phyloP scores from a whole-genome alignment of 352 stramenopile species.

The Phytophthora podocarpi region DNA sequence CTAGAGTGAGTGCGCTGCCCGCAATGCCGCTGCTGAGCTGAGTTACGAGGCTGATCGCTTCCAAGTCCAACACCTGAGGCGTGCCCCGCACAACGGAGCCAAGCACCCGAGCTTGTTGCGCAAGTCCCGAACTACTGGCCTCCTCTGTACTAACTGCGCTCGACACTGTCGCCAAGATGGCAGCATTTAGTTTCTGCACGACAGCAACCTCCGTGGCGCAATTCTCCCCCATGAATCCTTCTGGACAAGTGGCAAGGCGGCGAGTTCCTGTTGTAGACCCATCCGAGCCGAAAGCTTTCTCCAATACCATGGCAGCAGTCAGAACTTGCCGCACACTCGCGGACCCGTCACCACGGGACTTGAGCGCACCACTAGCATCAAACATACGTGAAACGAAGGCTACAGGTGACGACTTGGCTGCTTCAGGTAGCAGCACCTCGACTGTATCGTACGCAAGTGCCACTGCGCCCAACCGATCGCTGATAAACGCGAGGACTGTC shows the following conservation, averaged over 20 bases:
- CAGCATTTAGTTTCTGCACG: constrained; percentile 44
- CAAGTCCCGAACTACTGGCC: constrained; percentile 48
- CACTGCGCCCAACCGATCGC: constrained; percentile 44
- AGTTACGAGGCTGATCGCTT: constrained; percentile 42
- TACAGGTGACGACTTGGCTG: constrained; percentile 40
- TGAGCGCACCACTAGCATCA: constrained; percentile 3
- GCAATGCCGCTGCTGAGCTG: constrained; percentile 48
- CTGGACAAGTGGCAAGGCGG: constrained; percentile 23
- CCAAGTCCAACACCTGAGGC: constrained; percentile 36
- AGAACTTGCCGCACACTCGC: constrained; percentile 44
- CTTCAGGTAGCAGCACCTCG: constrained; percentile 42
- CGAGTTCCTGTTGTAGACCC: constrained; percentile 12
- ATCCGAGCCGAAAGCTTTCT: constrained; percentile 48
- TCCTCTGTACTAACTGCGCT: constrained; percentile 36
- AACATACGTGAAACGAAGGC: constrained; percentile 48
- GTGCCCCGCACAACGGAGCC: constrained; percentile 49
- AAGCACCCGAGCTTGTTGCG: constrained; percentile 57
- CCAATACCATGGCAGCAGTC: constrained; percentile 51
- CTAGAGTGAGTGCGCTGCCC: constrained; percentile 48
- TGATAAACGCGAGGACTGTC: constrained; percentile 65
- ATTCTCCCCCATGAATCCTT: constrained; percentile 45
- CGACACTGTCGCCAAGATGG: constrained; percentile 52
- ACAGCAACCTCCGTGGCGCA: constrained; percentile 46
- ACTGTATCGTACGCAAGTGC: constrained; percentile 45
- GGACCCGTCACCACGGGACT: constrained; percentile 22